Evolutionary conservation across 169 alveolate genomes (phyloP), one percentile per base, ranked within the genome.

Genomic region (Eimeria zaria): DNA sequence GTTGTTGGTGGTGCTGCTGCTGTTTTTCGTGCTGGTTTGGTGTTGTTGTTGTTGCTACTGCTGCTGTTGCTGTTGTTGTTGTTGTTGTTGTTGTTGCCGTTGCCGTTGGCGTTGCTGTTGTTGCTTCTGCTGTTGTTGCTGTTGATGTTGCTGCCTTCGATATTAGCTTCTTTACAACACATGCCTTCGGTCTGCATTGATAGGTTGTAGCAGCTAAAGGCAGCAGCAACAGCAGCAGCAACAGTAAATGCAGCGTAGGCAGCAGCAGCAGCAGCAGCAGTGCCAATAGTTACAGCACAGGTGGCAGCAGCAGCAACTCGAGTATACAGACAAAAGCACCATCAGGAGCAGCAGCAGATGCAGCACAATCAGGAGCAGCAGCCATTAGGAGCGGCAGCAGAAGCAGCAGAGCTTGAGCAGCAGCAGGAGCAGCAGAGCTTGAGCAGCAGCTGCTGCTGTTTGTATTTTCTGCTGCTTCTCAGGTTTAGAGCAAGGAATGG

Each of bases 401-500:
- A 20, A 74, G 85, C 85, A 74, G 85, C 30, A 74, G 51, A n/a
- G 69, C 7, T 9, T 18, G 36, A 33, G 53, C 81, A 71, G 85
- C 85, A 74, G 55, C 24, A 74, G 85, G n/a, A 74, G 85, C 85
- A 74, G 85, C 30, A 74, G 51, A n/a, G 69, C 7, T 9, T 18
- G 46, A n/a, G 80, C 44, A 8, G 64, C 64, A 9, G 22, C 64
- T 55, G 78, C 78, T 30, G 78, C 44, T 30, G 27, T 36, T 67
- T 30, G 7, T 30, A 30, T 8, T 33, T 67, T 33, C 27, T 8
- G 46, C n/a, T 81, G 44, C 20, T 44, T 24, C 39, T 5, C 51
- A 95, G 97, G 97, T 44, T 46, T 95, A 33, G 95, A 88, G 67
- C 95, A 88, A 69, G 94, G 91, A 67, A 80, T 85, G 85, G 24